Evolutionary conservation across 1,284 basidiomycete species (phyloP), one percentile per base, ranked within the genome.

Genomic region (Sporisorium reilianum): DNA sequence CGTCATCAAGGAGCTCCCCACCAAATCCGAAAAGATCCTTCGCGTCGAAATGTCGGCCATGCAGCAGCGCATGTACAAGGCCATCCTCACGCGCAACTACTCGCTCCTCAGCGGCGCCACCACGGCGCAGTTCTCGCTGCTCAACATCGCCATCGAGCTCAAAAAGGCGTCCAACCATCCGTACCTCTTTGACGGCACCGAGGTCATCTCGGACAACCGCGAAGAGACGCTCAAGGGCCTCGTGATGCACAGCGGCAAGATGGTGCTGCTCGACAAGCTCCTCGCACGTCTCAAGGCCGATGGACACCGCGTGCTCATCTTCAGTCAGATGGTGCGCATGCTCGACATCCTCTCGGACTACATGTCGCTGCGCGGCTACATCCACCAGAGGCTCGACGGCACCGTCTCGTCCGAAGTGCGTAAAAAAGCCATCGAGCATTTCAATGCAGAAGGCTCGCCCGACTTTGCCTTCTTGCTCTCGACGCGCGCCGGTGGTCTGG

Each of bases 51-150:
- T 99, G 96, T 93, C 92, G 79, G 90, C 93, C 56, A 89, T 99
- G 85, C 97, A 99, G 86, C 97, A 95, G 22, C 93, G 95, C 85
- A 97, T 96, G 86, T 99, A 99, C 88, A 98, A 98, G 88, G 98
- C 98, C 84, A 99, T 99, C 81, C 88, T 99, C 77, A 97, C 96
- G 45, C 82, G 95, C 91, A 99, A 99, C 86, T 99, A 96, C 85
- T 89, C 91, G 81, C 94, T 92, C 18, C 88, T 99, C 58, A 90
- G 94, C 79, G 95, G 86, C 90, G 89, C 77, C 92, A 93, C 83
- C 89, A 90, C 79, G 11, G 79, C 85, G 89, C 87, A 93, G 80
- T 94, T 98, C 82, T 97, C 94, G 82, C 87, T 99, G 83, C 76
- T 85, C 55, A 85, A 85, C 71, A 81, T 85, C 49, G 84, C 84